Evolutionary conservation across 352 stramenopile species (phyloP), one percentile per base, ranked within the genome.

Genomic region (Globisporangium cystogenes): DNA sequence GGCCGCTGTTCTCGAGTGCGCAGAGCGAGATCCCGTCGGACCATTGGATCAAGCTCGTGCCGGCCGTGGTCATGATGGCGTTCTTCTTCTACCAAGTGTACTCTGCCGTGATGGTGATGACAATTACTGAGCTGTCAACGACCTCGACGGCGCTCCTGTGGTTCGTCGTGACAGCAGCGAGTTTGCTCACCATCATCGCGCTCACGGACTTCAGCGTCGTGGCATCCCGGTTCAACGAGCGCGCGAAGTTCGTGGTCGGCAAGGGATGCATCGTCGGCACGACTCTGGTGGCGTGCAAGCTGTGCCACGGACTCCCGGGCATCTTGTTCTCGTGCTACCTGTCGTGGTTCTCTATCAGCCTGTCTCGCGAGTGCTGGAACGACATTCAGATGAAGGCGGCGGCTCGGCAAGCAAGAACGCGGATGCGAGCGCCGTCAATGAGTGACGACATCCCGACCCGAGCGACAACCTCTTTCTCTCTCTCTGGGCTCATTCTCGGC

Each of bases 41-140:
- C 31, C 76, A 93, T 60, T 93, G 78, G 80, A 71, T 91, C 39
- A 93, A 93, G 56, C 46, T 91, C 12, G 60, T 84, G 29, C 80
- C 82, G 3, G 48, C 84, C 26, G 59, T 77, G 10, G 73, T 82
- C 20, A 87, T 87, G 71, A 68, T 86, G 57, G 43, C 80, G 11
- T 88, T 78, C 42, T 85, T 87, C 45, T 57, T 64, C 41, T 64
- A 59, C n/a, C 78, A 81, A 68, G 67, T 87, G 8, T 74, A 77
- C 48, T 59, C 53, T 10, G 75, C 67, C 1, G 62, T 71, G 7
- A 59, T 86, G 43, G 64, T 70, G 16, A 64, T 82, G 37, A 21
- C 27, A 7, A 50, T 16, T 7, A 60, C 62, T 20, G 68, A 69
- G 6, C 62, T 72, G 10, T 80, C 76, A 4, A 67, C 68, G 11